Percentiles rank a stretch among this genome's conserved stretches.
These are phyloP conservation scores for Amanita thiersii DNA, from an alignment of 768 basidiomycete genomes.

Conservation along the genomic window DNA sequence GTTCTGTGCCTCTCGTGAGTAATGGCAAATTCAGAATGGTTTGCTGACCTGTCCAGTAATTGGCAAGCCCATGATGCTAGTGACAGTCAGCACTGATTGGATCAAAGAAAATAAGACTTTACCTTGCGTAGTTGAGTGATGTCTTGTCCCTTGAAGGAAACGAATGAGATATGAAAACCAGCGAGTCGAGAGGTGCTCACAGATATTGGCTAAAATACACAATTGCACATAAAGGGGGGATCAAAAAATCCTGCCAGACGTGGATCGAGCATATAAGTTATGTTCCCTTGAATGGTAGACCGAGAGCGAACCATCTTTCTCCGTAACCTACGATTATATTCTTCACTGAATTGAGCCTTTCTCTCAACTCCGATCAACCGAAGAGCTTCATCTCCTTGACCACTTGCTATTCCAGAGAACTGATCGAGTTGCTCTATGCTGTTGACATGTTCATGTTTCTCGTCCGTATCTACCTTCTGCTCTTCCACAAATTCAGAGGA, in stretches of 20 bases:
- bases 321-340: slow-evolving; percentile 48
- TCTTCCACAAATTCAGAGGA: no score
- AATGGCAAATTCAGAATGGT: neutral
- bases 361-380: slow-evolving; percentile 48
- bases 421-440: slow-evolving; percentile 25
- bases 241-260: slow-evolving; percentile 45
- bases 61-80: slow-evolving; percentile 58
- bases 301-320: slow-evolving; percentile 42
- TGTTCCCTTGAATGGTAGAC: neutral
- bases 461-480: no score
- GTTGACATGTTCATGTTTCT: no score
- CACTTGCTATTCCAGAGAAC: no score
- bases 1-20: no score
- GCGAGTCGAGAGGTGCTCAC: slow-evolving; percentile 23
- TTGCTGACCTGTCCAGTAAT: slow-evolving; percentile 46
- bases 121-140: slow-evolving; percentile 65
- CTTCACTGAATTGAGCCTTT: slow-evolving; percentile 46
- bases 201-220: slow-evolving; percentile 65
- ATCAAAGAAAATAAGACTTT: slow-evolving; percentile 4
- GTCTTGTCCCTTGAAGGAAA: slow-evolving; percentile 53
- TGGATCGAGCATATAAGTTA: neutral
- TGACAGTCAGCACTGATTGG: neutral
- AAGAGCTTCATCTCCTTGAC: slow-evolving; percentile 56
- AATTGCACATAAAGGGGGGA: slow-evolving; percentile 50
- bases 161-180: neutral